Conservation (phyloP, 169 alveolate genomes). For the Cryptosporidium viatorum region DNA sequence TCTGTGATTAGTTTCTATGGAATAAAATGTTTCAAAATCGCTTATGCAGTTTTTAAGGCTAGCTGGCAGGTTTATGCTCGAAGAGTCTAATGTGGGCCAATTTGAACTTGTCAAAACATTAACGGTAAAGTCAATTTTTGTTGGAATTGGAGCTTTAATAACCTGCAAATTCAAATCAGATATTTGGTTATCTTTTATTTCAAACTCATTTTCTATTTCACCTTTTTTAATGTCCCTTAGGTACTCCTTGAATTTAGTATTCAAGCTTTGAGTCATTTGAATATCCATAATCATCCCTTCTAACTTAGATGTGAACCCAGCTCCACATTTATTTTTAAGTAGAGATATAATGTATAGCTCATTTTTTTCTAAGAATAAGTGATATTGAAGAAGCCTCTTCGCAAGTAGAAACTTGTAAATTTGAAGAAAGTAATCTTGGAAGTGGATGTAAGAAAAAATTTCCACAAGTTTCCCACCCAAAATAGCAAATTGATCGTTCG, state of each 20-base stretch:
- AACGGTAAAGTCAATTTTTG: constrained; percentile 80
- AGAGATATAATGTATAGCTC: constrained; percentile 86
- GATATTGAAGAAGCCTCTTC: constrained; percentile 77
- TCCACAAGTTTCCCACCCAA: constrained; percentile 15
- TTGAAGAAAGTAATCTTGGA: constrained; percentile 62
- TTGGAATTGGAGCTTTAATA: constrained; percentile 7
- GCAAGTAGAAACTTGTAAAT: constrained; percentile 76
- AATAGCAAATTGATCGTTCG: not conserved
- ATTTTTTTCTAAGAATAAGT: constrained; percentile 74
- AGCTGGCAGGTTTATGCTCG: constrained; percentile 78
- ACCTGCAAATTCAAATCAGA: not conserved
- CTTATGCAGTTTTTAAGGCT: constrained; percentile 74
- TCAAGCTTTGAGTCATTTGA: constrained; percentile 78
- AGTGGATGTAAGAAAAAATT: constrained; percentile 45
- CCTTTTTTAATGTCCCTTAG: constrained; percentile 8
- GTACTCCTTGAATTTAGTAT: constrained; percentile 73
- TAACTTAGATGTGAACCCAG: constrained; percentile 88
- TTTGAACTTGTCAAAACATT: constrained; percentile 87
- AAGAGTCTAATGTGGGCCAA: constrained; percentile 86
- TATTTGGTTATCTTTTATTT: not conserved
- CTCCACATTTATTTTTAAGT: constrained; percentile 89
- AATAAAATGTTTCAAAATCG: constrained; percentile 80
- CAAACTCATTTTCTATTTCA: constrained; percentile 49
- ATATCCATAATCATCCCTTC: constrained; percentile 89
- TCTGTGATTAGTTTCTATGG: constrained; percentile 83